Percentiles rank a stretch among this genome's conserved stretches.
Evolutionary conservation across 305 asterid genomes (phyloP).

Genomic region (Coffea humblotiana): DNA sequence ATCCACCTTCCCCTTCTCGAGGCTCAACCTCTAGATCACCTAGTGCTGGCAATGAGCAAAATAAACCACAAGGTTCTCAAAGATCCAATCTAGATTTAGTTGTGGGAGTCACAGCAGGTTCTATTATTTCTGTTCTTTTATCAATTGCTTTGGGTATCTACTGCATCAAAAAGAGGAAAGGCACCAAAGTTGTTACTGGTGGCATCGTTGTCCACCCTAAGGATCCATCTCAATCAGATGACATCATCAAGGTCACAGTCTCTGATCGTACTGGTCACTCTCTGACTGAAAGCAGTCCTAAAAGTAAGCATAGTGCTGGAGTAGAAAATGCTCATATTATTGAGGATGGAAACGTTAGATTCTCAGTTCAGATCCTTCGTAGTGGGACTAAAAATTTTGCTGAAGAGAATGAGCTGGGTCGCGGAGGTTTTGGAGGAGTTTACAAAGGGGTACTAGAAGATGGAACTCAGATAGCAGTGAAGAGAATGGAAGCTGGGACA

Average conservation of each 20-base stretch:
- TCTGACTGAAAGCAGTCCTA: constrained; percentile 24
- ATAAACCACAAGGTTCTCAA: constrained; percentile 10
- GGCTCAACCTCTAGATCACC: constrained; percentile 16
- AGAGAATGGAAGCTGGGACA: constrained; percentile 70
- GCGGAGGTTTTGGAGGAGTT: constrained; percentile 91
- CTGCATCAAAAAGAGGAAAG: constrained; percentile 39
- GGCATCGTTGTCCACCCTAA: constrained; percentile 42
- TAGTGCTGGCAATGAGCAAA: constrained; percentile 8
- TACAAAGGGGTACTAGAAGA: constrained; percentile 72
- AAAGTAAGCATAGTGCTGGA: constrained; percentile 29
- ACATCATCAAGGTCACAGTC: constrained; percentile 40
- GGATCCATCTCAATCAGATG: constrained; percentile 36
- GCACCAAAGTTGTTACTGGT: constrained; percentile 16
- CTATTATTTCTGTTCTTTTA: constrained; percentile 26
- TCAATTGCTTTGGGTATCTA: constrained; percentile 27
- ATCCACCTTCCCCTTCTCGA: constrained; percentile 21
- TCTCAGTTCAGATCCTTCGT: constrained; percentile 57
- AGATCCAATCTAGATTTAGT: constrained; percentile 15
- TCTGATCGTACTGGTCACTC: constrained; percentile 27
- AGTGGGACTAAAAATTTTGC: constrained; percentile 59
- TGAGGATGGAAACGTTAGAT: constrained; percentile 46
- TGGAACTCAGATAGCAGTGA: constrained; percentile 69
- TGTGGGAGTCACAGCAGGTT: constrained; percentile 35
- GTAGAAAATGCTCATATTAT: constrained; percentile 30
- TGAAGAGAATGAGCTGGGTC: constrained; percentile 71